Evolutionary conservation across 352 stramenopile genomes (phyloP).

Genomic region (Phytophthora ramorum): DNA sequence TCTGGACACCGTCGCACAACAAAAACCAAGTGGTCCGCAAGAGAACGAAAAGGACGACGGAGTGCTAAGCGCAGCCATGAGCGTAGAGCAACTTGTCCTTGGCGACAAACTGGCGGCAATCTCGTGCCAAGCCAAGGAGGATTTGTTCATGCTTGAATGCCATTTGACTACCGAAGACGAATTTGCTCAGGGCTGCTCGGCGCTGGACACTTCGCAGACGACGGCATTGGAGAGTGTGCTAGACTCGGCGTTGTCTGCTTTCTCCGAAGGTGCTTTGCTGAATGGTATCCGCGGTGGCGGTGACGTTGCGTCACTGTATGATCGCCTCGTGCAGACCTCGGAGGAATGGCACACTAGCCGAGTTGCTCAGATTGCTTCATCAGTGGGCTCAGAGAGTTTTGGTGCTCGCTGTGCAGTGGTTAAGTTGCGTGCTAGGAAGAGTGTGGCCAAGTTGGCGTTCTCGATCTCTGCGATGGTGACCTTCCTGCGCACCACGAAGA

Average conservation of each 20-base stretch:
- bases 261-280: constrained; percentile 66
- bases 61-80: constrained; percentile 19
- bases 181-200: constrained; percentile 47
- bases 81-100: constrained; percentile 63
- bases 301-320: constrained; percentile 51
- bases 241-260: constrained; percentile 61
- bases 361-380: constrained; percentile 23
- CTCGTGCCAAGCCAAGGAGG: constrained; percentile 69
- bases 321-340: constrained; percentile 55
- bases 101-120: constrained; percentile 68
- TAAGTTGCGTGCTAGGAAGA: constrained; percentile 67
- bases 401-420: constrained; percentile 62
- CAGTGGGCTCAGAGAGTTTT: constrained; percentile 53
- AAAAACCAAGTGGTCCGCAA: constrained; percentile 12
- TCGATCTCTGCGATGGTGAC: constrained; percentile 67
- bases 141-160: constrained; percentile 80
- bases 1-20: constrained; percentile 50
- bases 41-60: constrained; percentile 48
- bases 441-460: constrained; percentile 58
- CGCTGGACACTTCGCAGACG: constrained; percentile 54
- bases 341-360: constrained; percentile 64
- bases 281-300: constrained; percentile 24
- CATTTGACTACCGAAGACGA: constrained; percentile 76
- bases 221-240: constrained; percentile 58
- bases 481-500: constrained; percentile 44